Base-by-base conservation (phyloP, 2,329 filamentous ascomycete species). In the Penicillium sp. region DNA sequence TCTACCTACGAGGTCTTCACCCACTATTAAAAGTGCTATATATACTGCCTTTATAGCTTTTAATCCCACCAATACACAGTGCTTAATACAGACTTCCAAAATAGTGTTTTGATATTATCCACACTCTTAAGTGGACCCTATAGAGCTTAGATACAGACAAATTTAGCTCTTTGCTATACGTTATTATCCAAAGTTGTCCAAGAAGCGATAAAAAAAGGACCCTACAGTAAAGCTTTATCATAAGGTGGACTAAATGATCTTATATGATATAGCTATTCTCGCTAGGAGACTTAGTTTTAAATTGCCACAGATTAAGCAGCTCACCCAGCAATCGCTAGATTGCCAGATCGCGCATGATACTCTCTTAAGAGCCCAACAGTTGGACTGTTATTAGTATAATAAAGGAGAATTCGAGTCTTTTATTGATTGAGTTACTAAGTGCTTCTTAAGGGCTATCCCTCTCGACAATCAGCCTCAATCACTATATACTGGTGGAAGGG, bases 131-230 rank as follows among this genome's bases (percentile, higher is more conserved):
- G 35, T 2, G 0, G 34, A 46, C 10, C 34, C n/a, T 31, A 25
- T 26, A 11, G 40, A 43, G 19, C 27, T 48, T 19, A 32, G 29
- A 23, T 39, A 39, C 37, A 9, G 47, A 16, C 16, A 47, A 16
- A 20, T 46, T n/a, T 46, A 25, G 43, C 39, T 46, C 4, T 46
- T 35, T 36, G 36, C 43, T 27, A 46, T 46, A 16, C 34, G 38
- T 7, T 28, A 46, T 19, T 46, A 46, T 18, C 38, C 25, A 19
- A 28, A 16, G 5, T 16, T 45, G 9, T 32, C 35, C n/a, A 41
- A 43, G 33, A 25, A 14, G 10, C 8, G 13, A 4, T 18, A 36
- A 21, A 45, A 39, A n/a, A 43, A 33, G 27, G 35, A 36, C 18
- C 23, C 3, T 33, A 36, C 9, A 1, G 43, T 30, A 16, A 49